These are phyloP conservation scores for Psidium friedrichsthalianum DNA, from an alignment of 345 rosid species.

Conservation along the genomic window DNA sequence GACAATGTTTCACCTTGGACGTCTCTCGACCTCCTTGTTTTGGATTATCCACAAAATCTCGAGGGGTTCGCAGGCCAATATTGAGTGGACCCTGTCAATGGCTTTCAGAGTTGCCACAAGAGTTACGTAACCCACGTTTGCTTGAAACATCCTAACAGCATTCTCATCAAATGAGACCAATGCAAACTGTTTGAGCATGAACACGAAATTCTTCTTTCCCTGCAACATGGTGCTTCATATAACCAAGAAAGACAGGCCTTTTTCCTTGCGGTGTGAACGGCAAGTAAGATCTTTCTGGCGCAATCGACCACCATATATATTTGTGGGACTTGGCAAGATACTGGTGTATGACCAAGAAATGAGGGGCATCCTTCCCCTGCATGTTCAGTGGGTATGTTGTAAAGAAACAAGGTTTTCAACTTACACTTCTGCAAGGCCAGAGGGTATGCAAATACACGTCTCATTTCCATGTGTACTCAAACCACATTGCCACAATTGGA, in stretches of 20 bases:
- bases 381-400: slow-evolving; percentile 42
- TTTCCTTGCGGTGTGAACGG: slow-evolving; percentile 67
- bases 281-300: slow-evolving; percentile 40
- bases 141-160: slow-evolving; percentile 51
- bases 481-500: slow-evolving; percentile 44
- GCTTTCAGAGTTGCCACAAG: slow-evolving; percentile 47
- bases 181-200: slow-evolving; percentile 60
- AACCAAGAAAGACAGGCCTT: slow-evolving; percentile 47
- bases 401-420: slow-evolving; percentile 43
- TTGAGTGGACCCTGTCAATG: slow-evolving; percentile 34
- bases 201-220: slow-evolving; percentile 66
- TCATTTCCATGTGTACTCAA: slow-evolving; percentile 39
- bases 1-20: too few species aligned
- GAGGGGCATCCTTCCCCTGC: slow-evolving; percentile 55
- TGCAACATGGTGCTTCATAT: slow-evolving; percentile 68
- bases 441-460: slow-evolving; percentile 45
- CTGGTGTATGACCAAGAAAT: slow-evolving; percentile 51
- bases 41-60: too few species aligned
- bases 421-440: slow-evolving; percentile 36
- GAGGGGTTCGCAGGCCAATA: slow-evolving; percentile 63
- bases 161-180: slow-evolving; percentile 35
- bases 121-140: slow-evolving; percentile 61
- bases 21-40: too few species aligned
- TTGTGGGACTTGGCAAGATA: slow-evolving; percentile 31
- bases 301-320: slow-evolving; percentile 28